A percentile compares a stretch with the other conserved stretches of the same genome.
Evolutionary conservation across 169 alveolate species (phyloP).

Genomic region (Plasmodium gonderi): DNA sequence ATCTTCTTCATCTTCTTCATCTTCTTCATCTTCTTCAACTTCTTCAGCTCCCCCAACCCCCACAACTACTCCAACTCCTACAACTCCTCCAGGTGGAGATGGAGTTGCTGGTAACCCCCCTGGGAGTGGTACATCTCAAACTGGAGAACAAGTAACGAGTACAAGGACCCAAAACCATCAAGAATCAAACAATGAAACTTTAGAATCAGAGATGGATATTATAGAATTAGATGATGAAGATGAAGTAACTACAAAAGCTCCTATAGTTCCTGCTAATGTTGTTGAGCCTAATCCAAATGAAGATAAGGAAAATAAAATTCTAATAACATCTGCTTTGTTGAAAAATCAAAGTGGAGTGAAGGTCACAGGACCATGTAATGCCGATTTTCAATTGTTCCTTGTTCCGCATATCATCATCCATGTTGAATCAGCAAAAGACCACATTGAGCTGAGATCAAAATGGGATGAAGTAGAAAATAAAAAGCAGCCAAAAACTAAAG

Average conservation of each 20-base stretch:
- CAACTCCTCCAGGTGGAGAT: too few species aligned
- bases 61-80: too few species aligned
- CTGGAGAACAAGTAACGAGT: too few species aligned
- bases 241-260: not conserved
- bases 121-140: too few species aligned
- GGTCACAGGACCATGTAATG: not conserved
- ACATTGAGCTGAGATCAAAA: not conserved
- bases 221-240: not conserved
- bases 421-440: not conserved
- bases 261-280: not conserved
- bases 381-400: not conserved
- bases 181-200: too few species aligned
- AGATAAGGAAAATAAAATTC: not conserved
- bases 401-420: not conserved
- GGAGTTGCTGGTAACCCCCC: too few species aligned
- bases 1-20: not conserved
- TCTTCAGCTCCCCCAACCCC: too few species aligned
- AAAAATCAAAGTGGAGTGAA: not conserved
- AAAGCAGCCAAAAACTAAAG: not conserved
- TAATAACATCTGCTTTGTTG: not conserved
- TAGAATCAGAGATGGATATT: too few species aligned
- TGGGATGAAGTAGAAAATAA: not conserved
- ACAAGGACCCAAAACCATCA: too few species aligned
- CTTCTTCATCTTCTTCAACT: too few species aligned
- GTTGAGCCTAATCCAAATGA: not conserved